Base-by-base conservation (phyloP, 2,329 filamentous ascomycete genomes). In the Talaromyces amestolkiae region DNA sequence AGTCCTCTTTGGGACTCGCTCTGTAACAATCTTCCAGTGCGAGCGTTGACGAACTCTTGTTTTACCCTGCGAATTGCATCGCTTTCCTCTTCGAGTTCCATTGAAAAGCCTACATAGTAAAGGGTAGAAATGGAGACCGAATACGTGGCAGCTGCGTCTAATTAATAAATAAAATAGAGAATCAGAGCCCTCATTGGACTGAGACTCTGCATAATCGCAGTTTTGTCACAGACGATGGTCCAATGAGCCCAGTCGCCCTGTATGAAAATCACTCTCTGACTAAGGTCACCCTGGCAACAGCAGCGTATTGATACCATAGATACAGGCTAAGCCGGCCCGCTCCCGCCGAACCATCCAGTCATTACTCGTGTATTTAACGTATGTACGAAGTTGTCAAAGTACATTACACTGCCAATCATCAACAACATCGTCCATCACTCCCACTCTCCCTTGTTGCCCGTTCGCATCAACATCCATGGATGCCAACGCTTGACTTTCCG, bases 291-390 rank as follows among this genome's bases (percentile, higher is more conserved):
- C 47, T 37, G 47, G 39, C 47, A 62, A 62, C 60, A 10, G 9
- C 17, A 22, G 1, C 33, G 53, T 56, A 56, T 17, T 37, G 19
- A 37, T 56, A 54, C 51, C 51, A 22, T 37, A 35, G 17, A 54
- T 35, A 56, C 53, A 24, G 53, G 31, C 53, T 22, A 37, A 37
- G n/a, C 53, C 59, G 47, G 60, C 35, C 60, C 60, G 60, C 60
- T 62, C 60, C 60, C 60, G 47, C n/a, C 35, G 60, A 62, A 54
- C 60, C 47, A 51, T 31, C 27, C 19, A 45, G 24, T 53, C 49
- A 33, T 31, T n/a, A 31, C 27, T 13, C 17, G 24, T 47, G n/a
- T 31, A 19, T 51, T 24, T 51, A 17, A 31, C 47, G 47, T 51
- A 51, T 27, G 13, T 47, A 19, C 19, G 43, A 8, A n/a, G 43